Base-by-base conservation (phyloP, 2,329 filamentous ascomycete genomes). In the Sclerotinia sclerotiorum region DNA sequence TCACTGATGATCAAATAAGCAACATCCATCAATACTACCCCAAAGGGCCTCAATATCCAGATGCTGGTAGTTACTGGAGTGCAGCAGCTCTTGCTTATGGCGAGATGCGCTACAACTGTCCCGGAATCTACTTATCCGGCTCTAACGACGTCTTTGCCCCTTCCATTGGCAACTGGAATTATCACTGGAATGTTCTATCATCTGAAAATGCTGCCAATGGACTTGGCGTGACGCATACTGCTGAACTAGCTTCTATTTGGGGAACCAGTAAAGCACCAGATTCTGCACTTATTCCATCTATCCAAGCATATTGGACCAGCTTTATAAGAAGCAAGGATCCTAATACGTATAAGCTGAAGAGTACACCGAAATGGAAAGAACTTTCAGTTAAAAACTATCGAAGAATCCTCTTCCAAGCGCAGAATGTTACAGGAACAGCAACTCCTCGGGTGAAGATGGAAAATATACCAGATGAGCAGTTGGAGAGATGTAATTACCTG, bases 251-350 rank as follows among this genome's bases (percentile, higher is more conserved):
- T 67, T 88, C 88, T 0, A 86, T 93, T 66, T 92, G 86, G 79
- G 90, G 90, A 4, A 27, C 6, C n/a, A 54, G 61, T 19, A 29
- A 52, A 27, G 1, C n/a, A 5, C 89, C 86, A 58, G 77, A 70
- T 68, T 67, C 35, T 29, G 55, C 42, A 5, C 49, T 70, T 17
- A 69, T 56, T n/a, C 63, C 84, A 0, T 78, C 90, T 0, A 83
- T 90, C 39, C 88, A 92, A 74, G 84, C 82, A 0, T 93, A 92
- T 77, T 93, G 89, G 89, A 85, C 87, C 2, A 91, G 88, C 72
- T 94, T 93, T 75, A 86, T 93, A 69, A 80, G 84, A 46, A 82
- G 81, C 0, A 82, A 86, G 54, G 82, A 93, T 76, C 90, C 90
- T 0, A 93, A 93, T 75, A 79, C 72, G 21, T 78, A 82, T 65